Evolutionary conservation across 78 protist genomes (phyloP), one percentile per base, ranked within the genome.

Genomic region (Trichosphaerium sp.): DNA sequence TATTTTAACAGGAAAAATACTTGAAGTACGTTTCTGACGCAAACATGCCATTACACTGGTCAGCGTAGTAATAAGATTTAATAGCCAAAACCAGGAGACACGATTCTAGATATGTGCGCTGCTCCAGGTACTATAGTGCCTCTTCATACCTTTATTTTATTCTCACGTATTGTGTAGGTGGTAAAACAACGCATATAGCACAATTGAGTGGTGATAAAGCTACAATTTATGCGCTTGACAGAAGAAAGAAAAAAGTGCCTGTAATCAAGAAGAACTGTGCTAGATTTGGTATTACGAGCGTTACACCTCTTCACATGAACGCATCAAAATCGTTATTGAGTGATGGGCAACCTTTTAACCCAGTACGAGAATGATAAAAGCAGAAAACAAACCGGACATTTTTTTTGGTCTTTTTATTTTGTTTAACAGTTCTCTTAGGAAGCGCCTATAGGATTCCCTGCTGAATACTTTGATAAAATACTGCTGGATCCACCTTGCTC

Each of bases 401-500:
- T 26, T 35, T 0, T 26, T 52, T 1, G 65, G 23, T 40, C 11
- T 15, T 61, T 23, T 1, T 2, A 10, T n/a, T n/a, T n/a, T n/a
- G n/a, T n/a, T n/a, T n/a, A n/a, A n/a, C n/a, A n/a, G n/a, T n/a
- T n/a, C n/a, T n/a, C n/a, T n/a, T n/a, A n/a, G n/a, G n/a, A n/a
- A n/a, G n/a, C n/a, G 64, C 32, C 32, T 47, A 47, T 21, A 21
- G 21, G 32, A 21, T 47, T 47, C 21, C 21, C 51, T 21, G 21
- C 51, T 21, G 21, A 37, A 69, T 2, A 14, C 42, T 74, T 66
- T 23, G 83, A 75, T 32, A 39, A 23, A 8, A 15, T 78, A 3
- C 21, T 78, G 25, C 43, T 63, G 39, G 84, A 78, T 32, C 78
- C 83, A 8, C 84, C 83, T 39, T 78, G 84, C 78, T 32, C 58